Evolutionary conservation across 768 basidiomycete genomes (phyloP).

Genomic region (Phaffia tasmanica): DNA sequence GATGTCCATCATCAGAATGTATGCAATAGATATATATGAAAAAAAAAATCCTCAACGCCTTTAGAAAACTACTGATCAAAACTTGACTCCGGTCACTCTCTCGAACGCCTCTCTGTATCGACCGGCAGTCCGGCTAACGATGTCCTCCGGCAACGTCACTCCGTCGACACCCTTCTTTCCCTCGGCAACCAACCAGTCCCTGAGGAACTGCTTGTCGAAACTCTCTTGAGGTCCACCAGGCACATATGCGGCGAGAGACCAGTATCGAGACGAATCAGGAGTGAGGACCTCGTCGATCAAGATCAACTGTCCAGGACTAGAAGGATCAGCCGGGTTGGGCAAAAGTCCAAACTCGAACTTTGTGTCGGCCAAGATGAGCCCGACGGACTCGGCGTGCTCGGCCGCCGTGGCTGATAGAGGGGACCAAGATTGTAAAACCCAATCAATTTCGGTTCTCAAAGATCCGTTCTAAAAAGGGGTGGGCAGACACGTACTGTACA

Average conservation of each 20-base stretch:
- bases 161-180: slow-evolving; percentile 53
- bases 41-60: too few species aligned
- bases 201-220: slow-evolving; percentile 92
- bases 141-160: slow-evolving; percentile 63
- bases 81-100: slow-evolving; percentile 36
- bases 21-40: too few species aligned
- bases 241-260: slow-evolving; percentile 66
- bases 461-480: neutral
- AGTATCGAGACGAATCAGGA: slow-evolving; percentile 94
- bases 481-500: slow-evolving; percentile 35
- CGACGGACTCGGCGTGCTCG: slow-evolving; percentile 57
- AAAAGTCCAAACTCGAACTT: slow-evolving; percentile 97
- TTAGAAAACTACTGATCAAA: neutral
- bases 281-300: slow-evolving; percentile 95
- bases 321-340: slow-evolving; percentile 32
- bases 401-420: slow-evolving; percentile 49
- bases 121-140: slow-evolving; percentile 62
- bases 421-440: neutral
- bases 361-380: slow-evolving; percentile 91
- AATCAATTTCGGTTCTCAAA: neutral
- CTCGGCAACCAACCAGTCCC: slow-evolving; percentile 79
- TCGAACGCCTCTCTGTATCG: slow-evolving; percentile 65
- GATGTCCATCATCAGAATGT: too few species aligned
- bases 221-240: slow-evolving; percentile 69
- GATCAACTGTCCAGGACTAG: slow-evolving; percentile 44